Evolutionary conservation across 176 grass and related monocot genomes (phyloP).

Genomic region (Aegilops speltoides): DNA sequence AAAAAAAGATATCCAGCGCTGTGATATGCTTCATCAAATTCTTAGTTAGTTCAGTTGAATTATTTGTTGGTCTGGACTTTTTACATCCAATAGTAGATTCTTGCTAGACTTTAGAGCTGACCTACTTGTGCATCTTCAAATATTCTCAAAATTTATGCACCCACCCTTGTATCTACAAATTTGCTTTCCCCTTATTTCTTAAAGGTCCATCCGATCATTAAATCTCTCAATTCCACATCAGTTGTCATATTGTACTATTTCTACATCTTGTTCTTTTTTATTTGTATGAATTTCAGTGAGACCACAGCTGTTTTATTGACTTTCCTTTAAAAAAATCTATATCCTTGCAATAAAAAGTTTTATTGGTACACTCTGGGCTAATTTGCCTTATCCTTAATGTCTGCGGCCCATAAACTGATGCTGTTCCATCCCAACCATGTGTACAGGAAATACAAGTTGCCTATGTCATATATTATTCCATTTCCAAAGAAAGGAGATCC

Average conservation of each 20-base stretch:
- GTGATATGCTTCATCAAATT: neutral
- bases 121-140: neutral
- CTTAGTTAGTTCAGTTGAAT: neutral
- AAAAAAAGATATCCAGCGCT: neutral
- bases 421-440: slow-evolving; percentile 21
- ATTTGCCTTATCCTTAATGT: slow-evolving; percentile 18
- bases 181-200: neutral
- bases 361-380: slow-evolving; percentile 4
- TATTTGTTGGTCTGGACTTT: neutral
- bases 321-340: neutral
- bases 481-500: slow-evolving; percentile 96
- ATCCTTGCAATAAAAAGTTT: neutral
- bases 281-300: slow-evolving; percentile 4
- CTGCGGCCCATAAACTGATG: slow-evolving; percentile 16
- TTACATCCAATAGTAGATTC: neutral
- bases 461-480: slow-evolving; percentile 79
- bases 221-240: neutral
- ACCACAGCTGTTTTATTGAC: neutral
- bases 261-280: neutral
- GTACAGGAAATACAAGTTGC: slow-evolving; percentile 84
- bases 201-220: neutral
- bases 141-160: neutral
- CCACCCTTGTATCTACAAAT: neutral
- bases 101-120: neutral
- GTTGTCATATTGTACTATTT: slow-evolving; percentile 9